Conservation (phyloP, 2,329 filamentous ascomycete genomes). For the Chlorencoelia australis region DNA sequence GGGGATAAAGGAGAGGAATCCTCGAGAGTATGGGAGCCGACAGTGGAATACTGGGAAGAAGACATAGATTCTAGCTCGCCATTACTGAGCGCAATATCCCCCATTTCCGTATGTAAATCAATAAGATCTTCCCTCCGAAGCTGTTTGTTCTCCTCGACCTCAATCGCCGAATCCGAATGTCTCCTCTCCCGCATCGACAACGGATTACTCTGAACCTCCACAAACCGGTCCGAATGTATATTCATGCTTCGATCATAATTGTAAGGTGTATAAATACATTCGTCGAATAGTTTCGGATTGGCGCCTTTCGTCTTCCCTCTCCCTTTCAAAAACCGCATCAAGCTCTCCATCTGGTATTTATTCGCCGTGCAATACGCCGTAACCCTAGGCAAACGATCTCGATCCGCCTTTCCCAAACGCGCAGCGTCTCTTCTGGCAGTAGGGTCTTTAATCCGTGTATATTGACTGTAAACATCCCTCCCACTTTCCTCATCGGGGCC, state of each 20-base stretch:
- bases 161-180: constrained; percentile 66
- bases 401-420: constrained; percentile 83
- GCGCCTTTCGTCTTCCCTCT: constrained; percentile 66
- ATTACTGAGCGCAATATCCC: constrained; percentile 26
- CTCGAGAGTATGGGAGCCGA: constrained; percentile 27
- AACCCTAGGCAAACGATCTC: constrained; percentile 76
- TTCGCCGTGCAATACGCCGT: constrained; percentile 96
- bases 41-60: constrained; percentile 15
- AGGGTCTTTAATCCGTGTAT: constrained; percentile 94
- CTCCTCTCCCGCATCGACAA: constrained; percentile 50
- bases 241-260: constrained; percentile 49
- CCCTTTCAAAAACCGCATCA: constrained; percentile 87
- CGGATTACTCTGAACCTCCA: constrained; percentile 21
- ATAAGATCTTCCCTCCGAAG: constrained; percentile 51
- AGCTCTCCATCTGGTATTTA: constrained; percentile 77
- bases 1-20: constrained; percentile 26
- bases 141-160: constrained; percentile 50
- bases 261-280: constrained; percentile 95
- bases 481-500: constrained; percentile 79
- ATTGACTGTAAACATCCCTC: constrained; percentile 93
- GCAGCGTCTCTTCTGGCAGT: constrained; percentile 88
- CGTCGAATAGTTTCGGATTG: constrained; percentile 86
- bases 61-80: constrained; percentile 20
- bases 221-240: constrained; percentile 25
- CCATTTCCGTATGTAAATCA: constrained; percentile 40